These are phyloP conservation scores for Vitis hybrid DNA, from an alignment of 177 flowering plant species.

Conservation along the genomic window DNA sequence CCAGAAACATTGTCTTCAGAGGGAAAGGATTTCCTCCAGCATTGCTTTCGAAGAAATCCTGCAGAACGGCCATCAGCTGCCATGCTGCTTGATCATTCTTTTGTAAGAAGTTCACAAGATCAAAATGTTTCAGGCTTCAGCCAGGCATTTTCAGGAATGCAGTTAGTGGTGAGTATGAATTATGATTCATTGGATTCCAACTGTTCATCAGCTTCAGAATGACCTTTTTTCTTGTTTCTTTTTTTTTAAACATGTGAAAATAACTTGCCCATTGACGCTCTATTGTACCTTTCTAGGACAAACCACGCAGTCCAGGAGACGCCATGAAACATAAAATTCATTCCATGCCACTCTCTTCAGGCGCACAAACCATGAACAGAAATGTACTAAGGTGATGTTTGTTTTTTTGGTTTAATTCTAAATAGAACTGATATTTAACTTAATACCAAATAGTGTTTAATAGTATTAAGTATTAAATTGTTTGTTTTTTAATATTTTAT, in stretches of 20 bases:
- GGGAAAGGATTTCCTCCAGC: slow-evolving; percentile 36
- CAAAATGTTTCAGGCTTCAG: slow-evolving; percentile 9
- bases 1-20: slow-evolving; percentile 32
- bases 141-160: slow-evolving; percentile 13
- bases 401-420: too few species aligned
- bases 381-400: too few species aligned
- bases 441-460: too few species aligned
- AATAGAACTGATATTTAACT: too few species aligned
- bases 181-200: neutral
- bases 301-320: slow-evolving; percentile 21
- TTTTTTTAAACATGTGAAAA: neutral
- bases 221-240: neutral
- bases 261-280: neutral
- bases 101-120: slow-evolving; percentile 23
- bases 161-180: slow-evolving; percentile 13
- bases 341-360: neutral
- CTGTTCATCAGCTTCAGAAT: neutral
- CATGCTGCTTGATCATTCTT: slow-evolving; percentile 35
- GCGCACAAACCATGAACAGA: too few species aligned
- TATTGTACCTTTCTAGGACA: slow-evolving; percentile 25
- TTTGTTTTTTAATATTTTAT: too few species aligned
- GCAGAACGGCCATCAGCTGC: slow-evolving; percentile 36
- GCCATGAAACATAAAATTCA: slow-evolving; percentile 8
- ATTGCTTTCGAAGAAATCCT: slow-evolving; percentile 41
- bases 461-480: too few species aligned